Evolutionary conservation across 73 alveolate species (phyloP), one percentile per base, ranked within the genome.

Genomic region (Paramecium primaurelia): DNA sequence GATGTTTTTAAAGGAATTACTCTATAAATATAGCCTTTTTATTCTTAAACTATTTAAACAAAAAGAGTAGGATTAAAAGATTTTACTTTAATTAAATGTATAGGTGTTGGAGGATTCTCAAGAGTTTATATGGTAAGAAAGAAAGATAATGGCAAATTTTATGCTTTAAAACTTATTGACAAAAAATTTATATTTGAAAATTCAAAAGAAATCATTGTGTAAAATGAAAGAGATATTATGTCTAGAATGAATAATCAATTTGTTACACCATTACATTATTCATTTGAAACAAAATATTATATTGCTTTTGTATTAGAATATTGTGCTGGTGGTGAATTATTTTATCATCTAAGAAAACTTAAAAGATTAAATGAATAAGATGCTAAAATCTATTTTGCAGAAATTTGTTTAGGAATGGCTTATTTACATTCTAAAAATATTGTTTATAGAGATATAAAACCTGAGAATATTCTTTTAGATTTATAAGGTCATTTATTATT

Each of bases 301-400:
- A 59, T 96, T 32, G 94, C 92, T 58, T 92, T 96, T 42, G 95
- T 96, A 2, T 51, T 96, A 92, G 99, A 96, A 22, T 92, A 95
- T 38, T 96, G 97, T 87, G 93, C 97, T 22, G 99, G 99, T 1
- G 99, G 99, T 4, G 99, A 96, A 71, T 92, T 96, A 84, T 96
- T 96, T 71, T 94, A 60, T 68, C 98, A 96, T 58, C 83, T 96
- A 71, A 89, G 95, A 59, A 86, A 94, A 45, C 88, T 95, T 9
- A 93, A 94, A 12, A 94, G 96, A 64, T 92, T 95, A 54, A 64
- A 75, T 22, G 97, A 94, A 49, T 77, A 92, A 30, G 90, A 86
- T 64, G 95, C 98, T n/a, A 86, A 88, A 77, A 58, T 92, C 86
- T 94, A 94, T 71, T 91, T 95, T 38, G 95, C 83, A 8, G 95